Percentiles rank a stretch among this genome's conserved stretches.
Conservation (phyloP, 1,139 yeast species). For the Cylindricascospora bacillispora region DNA sequence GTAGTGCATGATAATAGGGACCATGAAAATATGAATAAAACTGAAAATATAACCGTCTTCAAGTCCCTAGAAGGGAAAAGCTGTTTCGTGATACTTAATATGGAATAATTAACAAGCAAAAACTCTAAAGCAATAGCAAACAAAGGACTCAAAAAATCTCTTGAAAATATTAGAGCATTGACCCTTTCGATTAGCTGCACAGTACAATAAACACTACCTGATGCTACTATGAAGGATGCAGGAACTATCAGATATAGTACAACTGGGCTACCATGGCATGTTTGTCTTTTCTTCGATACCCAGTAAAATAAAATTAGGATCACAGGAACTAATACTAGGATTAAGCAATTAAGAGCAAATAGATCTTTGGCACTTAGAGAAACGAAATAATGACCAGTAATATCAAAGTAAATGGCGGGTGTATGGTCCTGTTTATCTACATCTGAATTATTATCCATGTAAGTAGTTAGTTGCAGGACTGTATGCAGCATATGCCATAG, state of each 20-base stretch:
- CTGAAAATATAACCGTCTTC: slow-evolving; percentile 52
- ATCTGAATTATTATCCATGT: slow-evolving; percentile 30
- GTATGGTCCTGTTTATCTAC: slow-evolving; percentile 6
- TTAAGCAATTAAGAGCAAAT: slow-evolving; percentile 35
- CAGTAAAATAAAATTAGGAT: slow-evolving; percentile 36
- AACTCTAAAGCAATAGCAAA: slow-evolving; percentile 35
- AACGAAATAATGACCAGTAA: slow-evolving; percentile 44
- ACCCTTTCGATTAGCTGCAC: slow-evolving; percentile 7
- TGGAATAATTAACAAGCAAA: slow-evolving; percentile 40
- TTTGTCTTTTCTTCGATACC: slow-evolving; percentile 34
- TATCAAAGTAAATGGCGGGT: slow-evolving; percentile 49
- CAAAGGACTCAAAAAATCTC: slow-evolving; percentile 39
- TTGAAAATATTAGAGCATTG: slow-evolving; percentile 51
- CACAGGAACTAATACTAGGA: slow-evolving; percentile 45
- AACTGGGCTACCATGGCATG: slow-evolving; percentile 33
- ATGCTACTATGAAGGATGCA: slow-evolving; percentile 36
- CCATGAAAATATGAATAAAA: slow-evolving; percentile 49
- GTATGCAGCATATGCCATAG: slow-evolving; percentile 75
- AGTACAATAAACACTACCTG: slow-evolving; percentile 26
- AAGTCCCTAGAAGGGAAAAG: slow-evolving; percentile 54
- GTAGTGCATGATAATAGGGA: slow-evolving; percentile 37
- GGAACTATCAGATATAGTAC: slow-evolving; percentile 46
- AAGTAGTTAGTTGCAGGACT: slow-evolving; percentile 43
- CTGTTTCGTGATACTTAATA: slow-evolving; percentile 41
- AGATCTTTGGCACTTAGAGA: slow-evolving; percentile 38